phyloP scores from a whole-genome alignment of 345 rosid species.

The Rhizophora mangle region DNA sequence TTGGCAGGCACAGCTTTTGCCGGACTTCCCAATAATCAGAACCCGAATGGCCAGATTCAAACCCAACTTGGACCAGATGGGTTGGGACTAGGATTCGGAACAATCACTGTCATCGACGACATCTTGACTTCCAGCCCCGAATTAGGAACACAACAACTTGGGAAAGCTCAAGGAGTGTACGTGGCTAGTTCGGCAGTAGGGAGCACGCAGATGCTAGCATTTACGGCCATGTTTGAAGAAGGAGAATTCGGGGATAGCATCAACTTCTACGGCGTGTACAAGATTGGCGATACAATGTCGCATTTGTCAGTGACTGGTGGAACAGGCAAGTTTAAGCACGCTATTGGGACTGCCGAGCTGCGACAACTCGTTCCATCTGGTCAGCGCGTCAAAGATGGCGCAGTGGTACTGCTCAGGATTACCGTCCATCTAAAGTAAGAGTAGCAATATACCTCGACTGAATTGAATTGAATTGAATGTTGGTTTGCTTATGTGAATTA shows the following conservation, averaged over 20 bases:
- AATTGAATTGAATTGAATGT: too few relatives aligned
- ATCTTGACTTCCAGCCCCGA: constrained; percentile 72
- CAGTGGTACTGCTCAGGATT: constrained; percentile 63
- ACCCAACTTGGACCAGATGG: constrained; percentile 88
- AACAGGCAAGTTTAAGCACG: constrained; percentile 77
- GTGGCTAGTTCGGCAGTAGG: constrained; percentile 86
- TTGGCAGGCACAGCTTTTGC: constrained; percentile 71
- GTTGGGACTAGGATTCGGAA: constrained; percentile 78
- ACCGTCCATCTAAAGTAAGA: constrained; percentile 52
- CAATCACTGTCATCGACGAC: constrained; percentile 85
- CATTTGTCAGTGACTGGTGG: constrained; percentile 85
- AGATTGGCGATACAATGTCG: constrained; percentile 64
- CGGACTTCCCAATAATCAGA: constrained; percentile 35
- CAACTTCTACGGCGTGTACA: constrained; percentile 80
- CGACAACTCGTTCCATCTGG: constrained; percentile 71
- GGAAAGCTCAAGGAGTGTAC: constrained; percentile 90
- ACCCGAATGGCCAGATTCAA: constrained; percentile 47
- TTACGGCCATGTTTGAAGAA: constrained; percentile 86
- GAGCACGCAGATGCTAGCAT: constrained; percentile 89
- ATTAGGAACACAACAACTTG: constrained; percentile 67
- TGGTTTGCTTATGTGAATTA: constrained; percentile 16
- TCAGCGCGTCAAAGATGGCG: constrained; percentile 65
- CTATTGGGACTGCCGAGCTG: constrained; percentile 61
- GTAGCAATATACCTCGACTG: constrained; percentile 7
- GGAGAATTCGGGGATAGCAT: constrained; percentile 89